Evolutionary conservation across 306 rosid genomes (phyloP), one percentile per base, ranked within the genome.

Genomic region (Fragaria vesca): DNA sequence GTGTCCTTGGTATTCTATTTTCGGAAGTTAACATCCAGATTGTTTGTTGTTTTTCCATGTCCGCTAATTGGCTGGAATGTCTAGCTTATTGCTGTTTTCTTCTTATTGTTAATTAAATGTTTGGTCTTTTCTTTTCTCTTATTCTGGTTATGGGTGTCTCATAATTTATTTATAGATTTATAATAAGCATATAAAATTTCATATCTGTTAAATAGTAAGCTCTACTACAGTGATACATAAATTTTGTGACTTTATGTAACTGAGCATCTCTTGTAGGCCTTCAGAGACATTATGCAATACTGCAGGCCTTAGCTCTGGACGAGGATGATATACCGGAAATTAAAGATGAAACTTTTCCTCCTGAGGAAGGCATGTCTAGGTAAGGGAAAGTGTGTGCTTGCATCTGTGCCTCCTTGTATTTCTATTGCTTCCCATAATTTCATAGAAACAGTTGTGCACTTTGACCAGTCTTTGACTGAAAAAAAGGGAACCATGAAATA

Each of bases 351-450:
- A 92, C 98, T 34, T 43, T 81, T 61, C 98, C 98, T 65, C 97
- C 92, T 69, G 98, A 89, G 79, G 97, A 92, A 88, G 97, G 97
- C 83, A 82, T 94, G 90, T 76, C 97, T 46, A 92, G 92, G 98
- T 89, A 84, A 82, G 73, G 57, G 7, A 45, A 76, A 78, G 40
- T 34, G n/a, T 62, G 7, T 3, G 6, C 40, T 28, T 36, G 74
- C 47, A 58, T 50, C 12, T 45, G 70, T 76, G 51, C 48, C 62
- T 74, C 48, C 67, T 74, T 0, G 38, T 48, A 74, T 57, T 32
- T 63, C 26, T n/a, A 8, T 55, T n/a, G 12, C 61, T 55, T 55
- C 61, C 61, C 61, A 20, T 8, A n/a, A 55, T 55, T 36, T 69
- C 68, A 20, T 21, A 18, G 26, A 26, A 71, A 50, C 62, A 48